Evolutionary conservation across 768 basidiomycete species (phyloP), one percentile per base, ranked within the genome.

Genomic region (Termitomyces eurrhizus): DNA sequence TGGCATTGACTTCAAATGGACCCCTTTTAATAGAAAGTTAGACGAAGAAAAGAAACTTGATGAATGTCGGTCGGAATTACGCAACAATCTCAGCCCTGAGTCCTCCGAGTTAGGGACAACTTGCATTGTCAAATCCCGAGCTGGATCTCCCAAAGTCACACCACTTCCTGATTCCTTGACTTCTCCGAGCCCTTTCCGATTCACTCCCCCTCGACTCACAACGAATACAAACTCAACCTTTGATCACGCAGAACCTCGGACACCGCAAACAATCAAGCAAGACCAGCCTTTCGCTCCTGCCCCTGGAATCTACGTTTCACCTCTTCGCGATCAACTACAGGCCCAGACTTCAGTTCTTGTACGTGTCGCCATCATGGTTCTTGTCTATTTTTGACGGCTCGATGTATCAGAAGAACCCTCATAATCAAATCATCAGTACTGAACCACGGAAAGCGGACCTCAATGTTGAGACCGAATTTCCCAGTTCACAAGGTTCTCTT

Each of bases 1-100:
- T 7, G 65, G 66, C 4, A 70, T 87, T 9, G 82, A 82, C 65
- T 88, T 88, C 64, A 76, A 67, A 55, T 88, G 87, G 86, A 69
- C 73, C 50, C 79, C 80, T 9, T 88, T 87, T 64, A 66, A 78
- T 57, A 68, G 74, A 52, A 73, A 74, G 50, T 57, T 56, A 18
- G 55, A 14, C 11, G 56, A 62, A 26, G 54, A 60, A 9, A 37
- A 29, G 7, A 16, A 56, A 24, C 32, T 56, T 42, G 33, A 53
- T n/a, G 50, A 46, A 44, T n/a, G 13, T 1, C 16, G n/a, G 14
- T 32, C 7, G 29, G 29, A 32, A 32, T n/a, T 13, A 33, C 14
- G 11, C n/a, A 41, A 44, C 11, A 42, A 18, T 44, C n/a, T 16
- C 6, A 7, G 14, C 41, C 29, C 29, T 54, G 39, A 32, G 11